Evolutionary conservation across 2,329 filamentous ascomycete species (phyloP), one percentile per base, ranked within the genome.

Genomic region (Colletotrichum liaoningense): DNA sequence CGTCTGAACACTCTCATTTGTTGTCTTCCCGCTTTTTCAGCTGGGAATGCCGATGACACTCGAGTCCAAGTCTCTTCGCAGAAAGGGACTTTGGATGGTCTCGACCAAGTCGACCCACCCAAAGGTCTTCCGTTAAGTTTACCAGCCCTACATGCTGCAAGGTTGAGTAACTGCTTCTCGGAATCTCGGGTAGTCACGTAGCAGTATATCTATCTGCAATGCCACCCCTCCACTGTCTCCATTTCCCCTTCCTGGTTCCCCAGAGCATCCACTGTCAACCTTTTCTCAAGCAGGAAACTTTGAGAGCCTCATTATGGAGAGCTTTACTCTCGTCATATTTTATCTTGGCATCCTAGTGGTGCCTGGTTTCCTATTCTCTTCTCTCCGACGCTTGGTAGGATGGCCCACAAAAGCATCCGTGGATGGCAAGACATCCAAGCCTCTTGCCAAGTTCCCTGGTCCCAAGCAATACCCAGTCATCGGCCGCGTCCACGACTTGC

Each of bases 401-500:
- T 83, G 83, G 83, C 26, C 33, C 11, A 52, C 26, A 55, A 54
- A 46, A 1, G n/a, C 54, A 9, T 22, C 22, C 1, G 52, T 19
- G 6, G 62, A 35, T 22, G 54, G 14, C 19, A 58, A 64, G 58
- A 49, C 49, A 9, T 11, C 75, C 59, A 78, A 75, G 58, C 82
- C 80, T 59, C 74, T 78, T 14, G 57, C 69, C 69, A 79, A 75
- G 63, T 86, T 88, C 64, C 86, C 86, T 0, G 86, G 86, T 0
- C 86, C 86, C 12, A 82, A 79, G 67, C 85, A 86, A 74, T 86
- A 84, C 66, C 86, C 86, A 52, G 77, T 88, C 26, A 79, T 88
- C 22, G 86, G 86, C 35, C 83, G 86, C 60, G 81, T 88, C 16
- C 86, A 88, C 75, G 86, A 88, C 72, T 75, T 88, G 1, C 84